Evolutionary conservation across 2,329 filamentous ascomycete genomes (phyloP), one percentile per base, ranked within the genome.

Genomic region (Ophiostoma quercus): DNA sequence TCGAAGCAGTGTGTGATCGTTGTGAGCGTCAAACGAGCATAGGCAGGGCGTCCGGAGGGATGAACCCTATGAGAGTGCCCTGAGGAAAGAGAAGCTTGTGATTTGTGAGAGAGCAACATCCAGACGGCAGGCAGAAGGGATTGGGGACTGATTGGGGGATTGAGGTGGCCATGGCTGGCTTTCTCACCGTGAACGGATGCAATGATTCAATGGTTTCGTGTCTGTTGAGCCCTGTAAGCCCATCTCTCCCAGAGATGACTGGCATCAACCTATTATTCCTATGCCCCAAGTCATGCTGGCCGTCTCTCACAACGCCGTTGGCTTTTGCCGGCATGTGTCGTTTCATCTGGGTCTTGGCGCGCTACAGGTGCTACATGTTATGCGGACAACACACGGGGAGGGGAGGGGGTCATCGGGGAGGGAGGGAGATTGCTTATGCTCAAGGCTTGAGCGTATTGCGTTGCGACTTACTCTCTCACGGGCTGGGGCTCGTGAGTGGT

Each of bases 391-490:
- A 47, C 22, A 47, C 14, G 41, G 66, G 43, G 62, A 12, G 29
- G 19, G 34, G 29, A 14, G 29, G 22, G 19, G 14, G n/a, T 3
- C 8, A 22, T 22, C 2, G 47, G 47, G 47, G 34, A 34, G 34
- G 1, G 3, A 34, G 8, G 34, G 34, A 34, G 34, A 6, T 8
- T 47, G 25, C 16, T 47, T 47, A 9, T 29, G 34, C 34, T 34
- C 34, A 34, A 8, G 8, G 3, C 34, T 34, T 34, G 34, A 11
- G 8, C 47, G 25, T 39, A 37, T 57, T 57, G n/a, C 29, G 25
- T 32, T 80, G 78, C 81, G 83, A 98, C 95, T 98, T 97, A 99
- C 95, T 98, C 95, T 96, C 95, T 90, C 83, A 97, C 96, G 80
- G 96, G 86, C 79, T 96, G 92, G 76, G 92, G 87, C 78, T 96